Percentiles rank a stretch among this genome's conserved stretches.
These are phyloP conservation scores for Penicillium alfredii DNA, from an alignment of 495 filamentous ascomycete genomes.

Conservation along the genomic window DNA sequence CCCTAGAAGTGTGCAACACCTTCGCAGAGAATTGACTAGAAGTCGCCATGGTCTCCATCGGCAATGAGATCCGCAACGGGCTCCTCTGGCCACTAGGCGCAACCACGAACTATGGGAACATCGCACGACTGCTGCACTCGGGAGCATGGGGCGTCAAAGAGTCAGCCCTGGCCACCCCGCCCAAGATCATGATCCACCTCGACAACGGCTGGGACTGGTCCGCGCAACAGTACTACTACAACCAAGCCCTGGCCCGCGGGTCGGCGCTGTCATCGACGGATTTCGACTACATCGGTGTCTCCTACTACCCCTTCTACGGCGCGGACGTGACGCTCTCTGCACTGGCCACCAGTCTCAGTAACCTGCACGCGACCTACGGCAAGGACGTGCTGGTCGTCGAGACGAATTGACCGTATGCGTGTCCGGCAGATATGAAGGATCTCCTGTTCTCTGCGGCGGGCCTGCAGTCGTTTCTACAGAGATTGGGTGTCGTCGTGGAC, in stretches of 20 bases:
- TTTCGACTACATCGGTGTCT: conserved; percentile 65
- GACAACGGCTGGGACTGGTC: conserved; percentile 66
- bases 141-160: conserved; percentile 57
- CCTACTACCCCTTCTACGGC: conserved; percentile 65
- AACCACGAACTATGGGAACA: conserved; percentile 48
- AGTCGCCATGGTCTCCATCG: conserved; percentile 60
- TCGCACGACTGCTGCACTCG: conserved; percentile 56
- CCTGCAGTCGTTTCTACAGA: conserved; percentile 51
- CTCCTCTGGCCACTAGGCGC: conserved; percentile 58
- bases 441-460: conserved; percentile 58
- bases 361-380: conserved; percentile 51
- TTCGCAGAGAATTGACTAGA: conserved; percentile 49
- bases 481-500: conserved; percentile 48
- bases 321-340: conserved; percentile 47
- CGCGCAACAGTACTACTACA: conserved; percentile 59
- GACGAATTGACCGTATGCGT: conserved; percentile 60
- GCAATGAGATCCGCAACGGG: conserved; percentile 62
- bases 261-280: conserved; percentile 44
- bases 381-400: conserved; percentile 61
- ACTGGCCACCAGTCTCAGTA: conserved; percentile 50
- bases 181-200: conserved; percentile 63
- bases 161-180: conserved; percentile 47
- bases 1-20: conserved; percentile 50
- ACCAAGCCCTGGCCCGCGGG: conserved; percentile 47
- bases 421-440: conserved; percentile 50